Evolutionary conservation across 768 basidiomycete species (phyloP).

Genomic region (Kondoa malvinella): DNA sequence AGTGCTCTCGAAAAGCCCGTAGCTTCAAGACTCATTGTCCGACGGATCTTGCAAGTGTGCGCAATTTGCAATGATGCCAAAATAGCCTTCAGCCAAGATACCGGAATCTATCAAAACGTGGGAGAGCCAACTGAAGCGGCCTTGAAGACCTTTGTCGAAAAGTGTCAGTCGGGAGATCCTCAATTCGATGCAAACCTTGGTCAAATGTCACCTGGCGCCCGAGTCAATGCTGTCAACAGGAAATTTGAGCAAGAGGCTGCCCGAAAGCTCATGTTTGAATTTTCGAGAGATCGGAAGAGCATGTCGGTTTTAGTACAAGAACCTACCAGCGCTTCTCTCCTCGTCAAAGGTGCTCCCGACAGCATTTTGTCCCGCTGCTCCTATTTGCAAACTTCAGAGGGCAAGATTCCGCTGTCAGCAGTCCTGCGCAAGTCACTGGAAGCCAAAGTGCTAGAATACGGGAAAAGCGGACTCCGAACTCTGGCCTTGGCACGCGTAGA

Average conservation of each 20-base stretch:
- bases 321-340: conserved; percentile 46
- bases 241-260: conserved; percentile 57
- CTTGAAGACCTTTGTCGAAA: conserved; percentile 83
- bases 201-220: conserved; percentile 42
- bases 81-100: conserved; percentile 72
- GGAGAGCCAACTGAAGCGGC: conserved; percentile 98
- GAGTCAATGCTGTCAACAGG: conserved; percentile 71
- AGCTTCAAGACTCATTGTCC: conserved; percentile 29
- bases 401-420: conserved; percentile 44
- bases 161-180: conserved; percentile 58
- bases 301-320: conserved; percentile 86
- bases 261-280: conserved; percentile 86
- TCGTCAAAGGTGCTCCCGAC: conserved; percentile 94
- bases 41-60: conserved; percentile 62
- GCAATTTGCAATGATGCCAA: conserved; percentile 91
- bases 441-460: conserved; percentile 53
- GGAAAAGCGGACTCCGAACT: conserved; percentile 64
- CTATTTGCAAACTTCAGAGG: conserved; percentile 49
- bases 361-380: conserved; percentile 79
- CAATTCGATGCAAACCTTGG: conserved; percentile 41
- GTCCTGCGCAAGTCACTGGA: conserved; percentile 47
- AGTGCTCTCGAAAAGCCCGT: conserved; percentile 45
- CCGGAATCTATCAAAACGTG: conserved; percentile 56
- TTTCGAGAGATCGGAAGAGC: conserved; percentile 95
- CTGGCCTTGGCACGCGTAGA: conserved; percentile 79